phyloP scores from a whole-genome alignment of 495 filamentous ascomycete genomes.

The Talaromyces trachyspermus region DNA sequence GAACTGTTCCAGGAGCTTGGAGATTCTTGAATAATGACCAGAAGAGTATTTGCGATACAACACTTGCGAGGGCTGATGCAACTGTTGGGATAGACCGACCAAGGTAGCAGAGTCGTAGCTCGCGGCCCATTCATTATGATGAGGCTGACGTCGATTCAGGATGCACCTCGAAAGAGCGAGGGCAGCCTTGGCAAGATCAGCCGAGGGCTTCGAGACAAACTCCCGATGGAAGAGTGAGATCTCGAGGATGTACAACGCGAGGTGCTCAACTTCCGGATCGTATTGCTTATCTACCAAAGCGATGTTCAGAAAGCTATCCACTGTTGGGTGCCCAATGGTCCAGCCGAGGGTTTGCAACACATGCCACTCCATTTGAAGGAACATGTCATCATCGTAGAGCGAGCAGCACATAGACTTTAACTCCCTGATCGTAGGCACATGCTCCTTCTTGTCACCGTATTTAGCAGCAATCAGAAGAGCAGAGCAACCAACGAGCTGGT shows the following conservation, averaged over 20 bases:
- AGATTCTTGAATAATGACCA: conserved; percentile 71
- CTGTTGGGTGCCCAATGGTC: conserved; percentile 91
- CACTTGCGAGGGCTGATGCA: conserved; percentile 80
- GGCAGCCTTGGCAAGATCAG: conserved; percentile 81
- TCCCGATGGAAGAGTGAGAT: conserved; percentile 93
- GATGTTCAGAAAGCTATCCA: conserved; percentile 84
- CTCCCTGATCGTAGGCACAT: conserved; percentile 90
- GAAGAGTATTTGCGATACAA: conserved; percentile 83
- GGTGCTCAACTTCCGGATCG: conserved; percentile 85
- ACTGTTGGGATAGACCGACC: conserved; percentile 74
- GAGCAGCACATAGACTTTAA: conserved; percentile 98
- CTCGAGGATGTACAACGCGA: conserved; percentile 89
- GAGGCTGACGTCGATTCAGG: conserved; percentile 67
- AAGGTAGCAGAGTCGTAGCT: conserved; percentile 73
- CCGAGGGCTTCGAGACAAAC: conserved; percentile 84
- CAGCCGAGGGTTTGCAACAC: conserved; percentile 96
- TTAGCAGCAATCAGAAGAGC: conserved; percentile 95
- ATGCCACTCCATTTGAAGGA: conserved; percentile 99
- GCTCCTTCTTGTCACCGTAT: conserved; percentile 97
- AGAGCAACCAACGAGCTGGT: conserved; percentile 94
- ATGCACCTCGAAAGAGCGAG: conserved; percentile 83
- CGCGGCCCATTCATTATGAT: conserved; percentile 70
- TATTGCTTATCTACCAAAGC: conserved; percentile 54
- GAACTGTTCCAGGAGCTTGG: conserved; percentile 76
- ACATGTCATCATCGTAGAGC: conserved; percentile 98